A percentile compares a stretch with the other conserved stretches of the same genome.
phyloP scores from a whole-genome alignment of 78 protist genomes.

The Chrysochromulina parva region DNA sequence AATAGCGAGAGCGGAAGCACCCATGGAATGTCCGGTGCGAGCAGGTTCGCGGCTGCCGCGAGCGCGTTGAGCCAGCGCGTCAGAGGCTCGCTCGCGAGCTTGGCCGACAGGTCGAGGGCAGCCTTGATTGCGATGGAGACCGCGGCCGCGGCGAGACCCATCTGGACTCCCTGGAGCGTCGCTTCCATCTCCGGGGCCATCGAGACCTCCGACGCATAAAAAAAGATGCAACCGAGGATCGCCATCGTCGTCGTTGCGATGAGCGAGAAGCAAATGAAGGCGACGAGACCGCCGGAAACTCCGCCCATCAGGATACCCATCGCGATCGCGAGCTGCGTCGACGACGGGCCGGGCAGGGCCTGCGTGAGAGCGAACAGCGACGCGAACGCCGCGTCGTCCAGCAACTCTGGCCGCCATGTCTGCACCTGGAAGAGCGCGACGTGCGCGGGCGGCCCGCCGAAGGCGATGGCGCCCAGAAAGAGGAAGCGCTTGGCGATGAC shows the following conservation, averaged over 20 bases:
- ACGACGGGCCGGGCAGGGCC: constrained; percentile 5
- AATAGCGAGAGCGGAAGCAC: not conserved
- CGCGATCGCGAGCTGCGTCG: constrained; percentile 18
- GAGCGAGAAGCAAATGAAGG: not conserved
- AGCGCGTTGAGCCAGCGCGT: too few species aligned
- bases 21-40: too few species aligned
- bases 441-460: constrained; percentile 27
- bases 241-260: not conserved
- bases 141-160: not conserved
- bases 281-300: not conserved
- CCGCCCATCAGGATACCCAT: not conserved
- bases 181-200: too few species aligned
- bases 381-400: not conserved
- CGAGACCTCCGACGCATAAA: too few species aligned
- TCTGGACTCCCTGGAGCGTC: not conserved
- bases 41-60: too few species aligned
- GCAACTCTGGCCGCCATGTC: not conserved
- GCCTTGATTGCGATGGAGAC: not conserved
- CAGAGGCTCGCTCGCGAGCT: too few species aligned
- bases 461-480: not conserved
- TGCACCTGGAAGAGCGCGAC: not conserved
- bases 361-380: not conserved
- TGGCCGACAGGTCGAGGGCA: not conserved
- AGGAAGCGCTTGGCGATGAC: not conserved
- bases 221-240: too few species aligned